Percentiles rank a stretch among this genome's conserved stretches.
Evolutionary conservation across 2,329 filamentous ascomycete species (phyloP).

Genomic region (Trichoderma koningii): DNA sequence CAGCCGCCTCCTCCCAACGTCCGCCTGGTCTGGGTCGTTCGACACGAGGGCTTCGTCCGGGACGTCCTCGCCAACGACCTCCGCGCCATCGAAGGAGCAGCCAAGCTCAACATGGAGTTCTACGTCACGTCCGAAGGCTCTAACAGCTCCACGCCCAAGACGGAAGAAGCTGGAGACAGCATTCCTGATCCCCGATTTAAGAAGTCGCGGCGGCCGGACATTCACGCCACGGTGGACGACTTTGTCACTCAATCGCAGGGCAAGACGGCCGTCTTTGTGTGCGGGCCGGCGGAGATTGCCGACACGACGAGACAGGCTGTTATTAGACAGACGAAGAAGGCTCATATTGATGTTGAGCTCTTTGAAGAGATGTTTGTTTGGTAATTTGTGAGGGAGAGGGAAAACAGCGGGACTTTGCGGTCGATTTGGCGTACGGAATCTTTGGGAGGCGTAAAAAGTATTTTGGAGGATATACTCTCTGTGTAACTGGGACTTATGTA

Average conservation of each 20-base stretch:
- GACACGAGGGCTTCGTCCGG: constrained; percentile 37
- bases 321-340: constrained; percentile 20
- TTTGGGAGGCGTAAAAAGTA: constrained; percentile 4
- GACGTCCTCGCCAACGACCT: constrained; percentile 36
- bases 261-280: constrained; percentile 41
- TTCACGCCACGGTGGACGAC: constrained; percentile 36
- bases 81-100: constrained; percentile 31
- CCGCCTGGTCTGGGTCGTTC: constrained; percentile 39
- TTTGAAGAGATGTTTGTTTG: constrained; percentile 29
- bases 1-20: constrained; percentile 29
- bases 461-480: constrained; percentile 1
- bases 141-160: background rate
- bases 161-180: constrained; percentile 16
- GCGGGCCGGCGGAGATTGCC: constrained; percentile 43
- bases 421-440: background rate
- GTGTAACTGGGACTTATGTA: background rate
- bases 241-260: constrained; percentile 30
- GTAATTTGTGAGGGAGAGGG: background rate
- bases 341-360: constrained; percentile 22
- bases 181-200: constrained; percentile 23
- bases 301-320: constrained; percentile 41
- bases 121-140: constrained; percentile 34
- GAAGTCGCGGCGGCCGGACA: constrained; percentile 37
- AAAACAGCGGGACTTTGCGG: background rate
- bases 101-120: constrained; percentile 35